Conservation (phyloP, 768 basidiomycete species). For the Boletus rubescentipes region DNA sequence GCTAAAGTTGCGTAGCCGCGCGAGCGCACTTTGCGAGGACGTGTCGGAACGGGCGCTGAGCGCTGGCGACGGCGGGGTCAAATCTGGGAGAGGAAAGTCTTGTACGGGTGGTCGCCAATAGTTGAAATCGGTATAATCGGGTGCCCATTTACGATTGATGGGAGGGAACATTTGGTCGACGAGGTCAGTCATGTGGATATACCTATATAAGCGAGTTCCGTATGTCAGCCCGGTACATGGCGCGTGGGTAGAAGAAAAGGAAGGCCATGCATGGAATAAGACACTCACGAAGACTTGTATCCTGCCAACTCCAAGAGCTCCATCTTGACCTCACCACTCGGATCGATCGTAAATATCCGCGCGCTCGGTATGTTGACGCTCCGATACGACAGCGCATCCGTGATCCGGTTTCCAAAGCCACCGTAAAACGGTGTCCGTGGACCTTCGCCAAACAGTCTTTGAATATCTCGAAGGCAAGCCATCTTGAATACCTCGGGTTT, state of each 20-base stretch:
- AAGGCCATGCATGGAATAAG: no score
- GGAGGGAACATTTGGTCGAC: conserved; percentile 99
- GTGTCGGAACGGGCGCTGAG: conserved; percentile 92
- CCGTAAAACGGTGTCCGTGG: conserved; percentile 85
- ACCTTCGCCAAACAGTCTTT: conserved; percentile 78
- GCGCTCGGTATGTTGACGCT: conserved; percentile 93
- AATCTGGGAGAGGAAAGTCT: conserved; percentile 75
- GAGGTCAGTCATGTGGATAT: conserved; percentile 99
- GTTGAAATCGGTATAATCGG: conserved; percentile 96
- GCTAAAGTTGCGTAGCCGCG: conserved; percentile 76
- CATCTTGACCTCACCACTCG: conserved; percentile 92
- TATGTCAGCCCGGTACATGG: background rate
- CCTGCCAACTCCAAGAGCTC: conserved; percentile 95
- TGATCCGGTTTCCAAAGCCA: conserved; percentile 97
- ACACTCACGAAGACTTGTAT: conserved; percentile 88
- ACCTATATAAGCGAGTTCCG: conserved; percentile 44
- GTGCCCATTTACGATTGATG: conserved; percentile 82
- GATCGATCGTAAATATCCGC: conserved; percentile 96
- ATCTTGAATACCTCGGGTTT: conserved; percentile 99
- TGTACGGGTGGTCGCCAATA: conserved; percentile 87
- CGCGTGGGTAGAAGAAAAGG: no score
- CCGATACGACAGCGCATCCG: conserved; percentile 96
- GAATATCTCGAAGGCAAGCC: conserved; percentile 96
- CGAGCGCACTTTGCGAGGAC: conserved; percentile 68
- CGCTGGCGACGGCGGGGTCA: conserved; percentile 87